phyloP scores from a whole-genome alignment of 140 eudicot species.

The Anethum foeniculum region DNA sequence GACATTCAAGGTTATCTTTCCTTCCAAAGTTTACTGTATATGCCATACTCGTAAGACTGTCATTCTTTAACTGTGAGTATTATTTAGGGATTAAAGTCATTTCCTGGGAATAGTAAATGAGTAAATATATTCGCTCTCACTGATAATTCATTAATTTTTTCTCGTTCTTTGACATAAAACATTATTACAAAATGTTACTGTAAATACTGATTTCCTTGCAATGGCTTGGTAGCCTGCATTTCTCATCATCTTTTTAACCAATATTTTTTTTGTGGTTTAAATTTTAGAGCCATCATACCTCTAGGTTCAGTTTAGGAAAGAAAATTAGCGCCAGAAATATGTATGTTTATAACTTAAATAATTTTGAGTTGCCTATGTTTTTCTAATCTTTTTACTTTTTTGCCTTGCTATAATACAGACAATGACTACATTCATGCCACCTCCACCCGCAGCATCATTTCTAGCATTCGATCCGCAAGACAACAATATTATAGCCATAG shows the following conservation, averaged over 20 bases:
- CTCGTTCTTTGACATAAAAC: not conserved
- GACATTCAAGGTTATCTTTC: constrained; percentile 53
- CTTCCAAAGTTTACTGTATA: not conserved
- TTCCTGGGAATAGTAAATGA: not conserved
- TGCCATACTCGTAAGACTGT: not conserved
- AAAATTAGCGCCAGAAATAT: not conserved
- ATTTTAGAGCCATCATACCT: not conserved
- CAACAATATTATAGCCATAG: constrained; percentile 69
- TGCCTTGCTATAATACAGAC: constrained; percentile 29
- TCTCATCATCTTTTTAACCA: not conserved
- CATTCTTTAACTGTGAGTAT: not conserved
- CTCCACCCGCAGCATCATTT: constrained; percentile 75
- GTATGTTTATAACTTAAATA: not conserved
- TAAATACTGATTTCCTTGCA: not conserved
- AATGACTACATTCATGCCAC: constrained; percentile 75
- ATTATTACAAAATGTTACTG: not conserved
- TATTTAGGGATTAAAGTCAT: not conserved
- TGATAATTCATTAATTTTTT: not conserved
- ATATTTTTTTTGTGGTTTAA: not conserved
- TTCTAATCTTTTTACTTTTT: not conserved
- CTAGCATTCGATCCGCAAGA: constrained; percentile 68
- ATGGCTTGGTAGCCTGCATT: not conserved
- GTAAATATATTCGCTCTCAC: not conserved
- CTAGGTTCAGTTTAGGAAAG: not conserved
- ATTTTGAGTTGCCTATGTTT: not conserved